phyloP scores from a whole-genome alignment of 1,284 basidiomycete species.

The Sporisorium reilianum region DNA sequence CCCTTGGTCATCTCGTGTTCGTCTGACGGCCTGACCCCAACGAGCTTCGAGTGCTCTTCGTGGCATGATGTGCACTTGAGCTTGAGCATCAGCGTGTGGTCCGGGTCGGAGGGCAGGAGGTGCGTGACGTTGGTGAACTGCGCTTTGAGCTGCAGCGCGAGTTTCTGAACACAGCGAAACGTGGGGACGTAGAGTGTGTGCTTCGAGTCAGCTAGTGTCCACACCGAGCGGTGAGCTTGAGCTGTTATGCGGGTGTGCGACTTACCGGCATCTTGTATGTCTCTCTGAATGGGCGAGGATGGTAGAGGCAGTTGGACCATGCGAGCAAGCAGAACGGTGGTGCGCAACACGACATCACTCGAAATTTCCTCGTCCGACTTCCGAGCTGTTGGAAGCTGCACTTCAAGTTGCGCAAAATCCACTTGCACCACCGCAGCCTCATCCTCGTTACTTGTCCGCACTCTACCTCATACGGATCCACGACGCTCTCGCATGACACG shows the following conservation, averaged over 20 bases:
- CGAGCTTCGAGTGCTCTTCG: conserved; percentile 61
- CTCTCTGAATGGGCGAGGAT: not conserved
- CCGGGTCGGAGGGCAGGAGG: conserved; percentile 57
- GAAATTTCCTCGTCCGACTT: conserved; percentile 7
- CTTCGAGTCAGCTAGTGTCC: not conserved
- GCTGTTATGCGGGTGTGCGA: not conserved
- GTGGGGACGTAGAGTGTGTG: not conserved
- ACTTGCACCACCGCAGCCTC: no score
- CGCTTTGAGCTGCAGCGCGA: conserved; percentile 63
- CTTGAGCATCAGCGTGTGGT: conserved; percentile 56
- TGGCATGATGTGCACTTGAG: conserved; percentile 67
- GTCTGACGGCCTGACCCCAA: conserved; percentile 55
- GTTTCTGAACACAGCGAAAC: conserved; percentile 17
- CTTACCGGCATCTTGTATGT: conserved; percentile 21
- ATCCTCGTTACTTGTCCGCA: not conserved
- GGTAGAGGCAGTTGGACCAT: conserved; percentile 3
- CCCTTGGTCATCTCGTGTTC: conserved; percentile 61
- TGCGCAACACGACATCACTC: not conserved
- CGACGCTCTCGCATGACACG: not conserved
- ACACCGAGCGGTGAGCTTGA: not conserved
- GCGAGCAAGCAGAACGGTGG: not conserved
- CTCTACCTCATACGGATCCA: not conserved
- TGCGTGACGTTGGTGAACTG: conserved; percentile 60
- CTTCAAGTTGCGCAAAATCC: conserved; percentile 17
- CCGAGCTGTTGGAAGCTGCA: conserved; percentile 1